Base-by-base conservation (phyloP, 176 grass and related monocot species). In the Paspalum notatum region DNA sequence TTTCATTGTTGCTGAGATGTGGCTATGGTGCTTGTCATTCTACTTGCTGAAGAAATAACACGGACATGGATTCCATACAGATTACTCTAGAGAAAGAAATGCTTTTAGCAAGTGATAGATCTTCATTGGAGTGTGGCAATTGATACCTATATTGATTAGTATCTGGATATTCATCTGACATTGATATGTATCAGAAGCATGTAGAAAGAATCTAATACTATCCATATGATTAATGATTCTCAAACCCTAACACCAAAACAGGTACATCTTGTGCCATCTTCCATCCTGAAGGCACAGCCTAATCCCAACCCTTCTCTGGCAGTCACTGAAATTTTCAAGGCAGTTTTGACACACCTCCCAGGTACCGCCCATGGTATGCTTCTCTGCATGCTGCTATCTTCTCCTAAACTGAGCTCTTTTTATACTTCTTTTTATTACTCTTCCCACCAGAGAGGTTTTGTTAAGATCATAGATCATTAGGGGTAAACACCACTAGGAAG, bases 1-100 rank as follows among this genome's bases (percentile, higher is more conserved):
- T 75, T 38, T 41, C 11, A 18, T 72, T 79, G 54, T 51, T 54
- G 40, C 54, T 15, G 15, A 55, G 12, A n/a, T 75, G n/a, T 43
- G 9, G 27, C 9, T 54, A 25, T 83, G 54, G 24, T 84, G 62
- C 40, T 38, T 57, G 25, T 47, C 39, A 57, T 47, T 83, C 71
- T 22, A 66, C 40, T 45, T 57, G 50, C 6, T 7, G 11, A 55
- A 51, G 5, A 69, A 77, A 47, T 38, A 22, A 67, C 1, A 18
- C 4, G 51, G 66, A 66, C 6, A 55, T 68, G 41, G 38, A 44
- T 58, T 64, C 13, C 40, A 82, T 14, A 62, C 6, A 0, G 7
- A 63, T 32, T 9, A 53, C 67, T 50, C 25, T 52, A 21, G 5
- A 32, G 15, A 52, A 52, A 52, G 50, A 16, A 22, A 62, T 71